Conservation (phyloP, 495 filamentous ascomycete species). For the Lophium mytilinum region DNA sequence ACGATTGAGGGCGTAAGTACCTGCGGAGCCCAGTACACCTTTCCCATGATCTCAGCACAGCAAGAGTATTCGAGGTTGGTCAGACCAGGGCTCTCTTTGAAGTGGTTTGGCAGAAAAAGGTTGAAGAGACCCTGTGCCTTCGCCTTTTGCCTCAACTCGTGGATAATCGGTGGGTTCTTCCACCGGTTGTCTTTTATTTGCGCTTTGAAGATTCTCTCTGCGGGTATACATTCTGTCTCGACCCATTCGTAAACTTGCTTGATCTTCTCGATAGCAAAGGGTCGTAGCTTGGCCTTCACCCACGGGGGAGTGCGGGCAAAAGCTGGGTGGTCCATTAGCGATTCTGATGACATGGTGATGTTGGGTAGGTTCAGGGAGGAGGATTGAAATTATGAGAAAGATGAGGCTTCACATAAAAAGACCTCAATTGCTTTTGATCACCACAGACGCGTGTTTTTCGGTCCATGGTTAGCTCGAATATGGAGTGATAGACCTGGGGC, state of each 20-base stretch:
- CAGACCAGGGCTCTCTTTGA: conserved; percentile 35
- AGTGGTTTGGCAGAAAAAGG: conserved; percentile 36
- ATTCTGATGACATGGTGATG: conserved; percentile 10
- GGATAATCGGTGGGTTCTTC: conserved; percentile 33
- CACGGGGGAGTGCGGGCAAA: conserved; percentile 34
- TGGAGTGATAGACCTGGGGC: too few species aligned
- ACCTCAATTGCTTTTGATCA: too few species aligned
- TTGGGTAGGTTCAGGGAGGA: not conserved
- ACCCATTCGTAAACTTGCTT: conserved; percentile 35
- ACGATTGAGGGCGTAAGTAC: conserved; percentile 8
- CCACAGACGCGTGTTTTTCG: not conserved
- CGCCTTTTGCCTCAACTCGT: conserved; percentile 35
- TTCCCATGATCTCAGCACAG: conserved; percentile 38
- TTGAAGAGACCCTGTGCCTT: conserved; percentile 35
- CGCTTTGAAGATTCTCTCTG: conserved; percentile 35
- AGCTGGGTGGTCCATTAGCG: conserved; percentile 26
- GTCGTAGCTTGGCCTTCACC: conserved; percentile 34
- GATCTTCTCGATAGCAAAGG: conserved; percentile 34
- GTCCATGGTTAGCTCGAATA: too few species aligned
- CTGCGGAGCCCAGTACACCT: conserved; percentile 35
- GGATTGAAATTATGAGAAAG: too few species aligned
- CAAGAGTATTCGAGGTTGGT: conserved; percentile 39
- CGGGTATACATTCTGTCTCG: conserved; percentile 37
- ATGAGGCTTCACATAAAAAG: too few species aligned
- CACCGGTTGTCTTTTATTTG: conserved; percentile 29